A percentile compares a stretch with the other conserved stretches of the same genome.
These are phyloP conservation scores for Croton laevigatus DNA, from an alignment of 441 rosid genomes.

Conservation along the genomic window DNA sequence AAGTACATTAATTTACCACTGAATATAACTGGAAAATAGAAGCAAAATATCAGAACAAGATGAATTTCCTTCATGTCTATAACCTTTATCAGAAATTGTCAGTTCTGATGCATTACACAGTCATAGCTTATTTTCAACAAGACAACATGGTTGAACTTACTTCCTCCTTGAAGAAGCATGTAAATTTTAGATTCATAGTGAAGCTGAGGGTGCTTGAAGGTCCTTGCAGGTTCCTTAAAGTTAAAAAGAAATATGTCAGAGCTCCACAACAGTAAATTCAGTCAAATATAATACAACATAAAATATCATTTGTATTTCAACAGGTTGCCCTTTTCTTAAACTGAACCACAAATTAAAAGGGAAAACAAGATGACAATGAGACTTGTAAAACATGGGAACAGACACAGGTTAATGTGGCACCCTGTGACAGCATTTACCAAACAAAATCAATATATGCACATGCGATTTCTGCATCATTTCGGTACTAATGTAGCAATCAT, in stretches of 20 bases:
- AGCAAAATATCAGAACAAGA: no score
- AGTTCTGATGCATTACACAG: background rate
- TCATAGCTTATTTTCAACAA: background rate
- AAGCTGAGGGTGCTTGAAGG: constrained; percentile 93
- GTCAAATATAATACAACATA: background rate
- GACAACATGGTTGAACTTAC: constrained; percentile 37
- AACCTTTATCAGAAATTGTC: no score
- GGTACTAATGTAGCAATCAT: background rate
- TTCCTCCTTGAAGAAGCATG: constrained; percentile 96
- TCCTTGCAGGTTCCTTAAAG: constrained; percentile 77
- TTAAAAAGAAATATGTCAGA: constrained; percentile 2
- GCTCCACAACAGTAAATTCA: background rate
- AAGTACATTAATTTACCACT: no score
- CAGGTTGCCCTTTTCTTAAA: background rate
- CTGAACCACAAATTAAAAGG: background rate
- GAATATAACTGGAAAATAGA: no score
- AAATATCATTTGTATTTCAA: constrained; percentile 1
- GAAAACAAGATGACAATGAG: background rate
- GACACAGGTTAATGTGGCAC: background rate
- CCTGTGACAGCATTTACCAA: background rate
- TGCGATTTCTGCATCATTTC: background rate
- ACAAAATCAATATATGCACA: background rate
- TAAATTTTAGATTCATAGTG: constrained; percentile 93
- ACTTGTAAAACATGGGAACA: background rate
- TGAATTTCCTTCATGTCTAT: no score